Evolutionary conservation across 352 stramenopile genomes (phyloP).

Genomic region (Plasmopara muralis): DNA sequence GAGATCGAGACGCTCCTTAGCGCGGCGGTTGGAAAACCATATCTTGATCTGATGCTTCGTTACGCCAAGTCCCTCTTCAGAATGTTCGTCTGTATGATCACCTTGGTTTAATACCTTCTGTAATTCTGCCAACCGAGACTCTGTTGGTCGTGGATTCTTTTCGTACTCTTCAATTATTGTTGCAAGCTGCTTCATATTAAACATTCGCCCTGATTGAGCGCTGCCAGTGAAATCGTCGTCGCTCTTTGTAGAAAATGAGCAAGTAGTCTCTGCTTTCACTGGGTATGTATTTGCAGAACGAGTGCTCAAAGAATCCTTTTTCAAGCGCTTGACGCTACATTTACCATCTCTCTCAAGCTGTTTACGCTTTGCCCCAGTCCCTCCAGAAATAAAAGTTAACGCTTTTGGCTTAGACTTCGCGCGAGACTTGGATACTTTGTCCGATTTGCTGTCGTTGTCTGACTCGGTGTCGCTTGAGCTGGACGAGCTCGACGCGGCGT

Average conservation of each 20-base stretch:
- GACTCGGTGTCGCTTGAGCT: constrained; percentile 65
- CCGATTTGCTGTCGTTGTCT: constrained; percentile 44
- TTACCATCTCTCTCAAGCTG: constrained; percentile 18
- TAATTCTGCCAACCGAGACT: constrained; percentile 60
- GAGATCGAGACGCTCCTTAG: constrained; percentile 71
- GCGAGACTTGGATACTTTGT: constrained; percentile 26
- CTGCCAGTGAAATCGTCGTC: constrained; percentile 18
- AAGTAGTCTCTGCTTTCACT: constrained; percentile 8
- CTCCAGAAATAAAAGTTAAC: constrained; percentile 6
- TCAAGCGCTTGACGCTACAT: constrained; percentile 19
- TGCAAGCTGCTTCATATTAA: constrained; percentile 80
- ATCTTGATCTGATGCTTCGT: constrained; percentile 80
- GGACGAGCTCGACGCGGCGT: constrained; percentile 33
- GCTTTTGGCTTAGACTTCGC: constrained; percentile 24
- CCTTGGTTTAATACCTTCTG: constrained; percentile 64
- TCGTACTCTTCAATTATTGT: constrained; percentile 84
- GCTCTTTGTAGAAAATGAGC: constrained; percentile 12
- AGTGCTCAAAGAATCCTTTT: constrained; percentile 20
- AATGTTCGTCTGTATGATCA: constrained; percentile 58
- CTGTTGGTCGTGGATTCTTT: constrained; percentile 64
- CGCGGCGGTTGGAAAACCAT: constrained; percentile 78
- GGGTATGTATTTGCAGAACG: background rate
- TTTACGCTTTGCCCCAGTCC: constrained; percentile 27
- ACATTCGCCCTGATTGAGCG: constrained; percentile 57
- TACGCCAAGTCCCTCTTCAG: constrained; percentile 34